A percentile compares a stretch with the other conserved stretches of the same genome.
Conservation (phyloP, 805 yeast species). For the Starmerella asiatica region DNA sequence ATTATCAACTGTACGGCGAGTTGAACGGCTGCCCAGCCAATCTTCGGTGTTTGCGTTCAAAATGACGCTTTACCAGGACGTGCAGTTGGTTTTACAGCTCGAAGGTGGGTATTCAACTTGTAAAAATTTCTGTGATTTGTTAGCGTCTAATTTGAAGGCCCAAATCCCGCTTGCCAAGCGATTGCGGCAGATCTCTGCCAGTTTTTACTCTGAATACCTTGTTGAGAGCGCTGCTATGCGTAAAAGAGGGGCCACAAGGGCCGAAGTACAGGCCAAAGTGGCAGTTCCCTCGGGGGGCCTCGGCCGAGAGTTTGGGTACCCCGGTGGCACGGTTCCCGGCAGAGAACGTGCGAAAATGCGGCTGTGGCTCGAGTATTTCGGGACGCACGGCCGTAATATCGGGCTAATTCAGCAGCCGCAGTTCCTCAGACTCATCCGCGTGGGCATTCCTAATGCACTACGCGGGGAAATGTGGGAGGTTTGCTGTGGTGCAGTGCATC, state of each 20-base stretch:
- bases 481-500: constrained; percentile 70
- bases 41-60: constrained; percentile 66
- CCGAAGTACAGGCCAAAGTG: constrained; percentile 11
- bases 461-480: constrained; percentile 97
- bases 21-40: constrained; percentile 69
- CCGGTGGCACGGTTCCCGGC: constrained; percentile 68
- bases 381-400: constrained; percentile 71
- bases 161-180: constrained; percentile 50
- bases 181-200: constrained; percentile 43
- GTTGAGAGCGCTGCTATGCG: constrained; percentile 34
- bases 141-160: constrained; percentile 47
- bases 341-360: constrained; percentile 78
- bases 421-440: constrained; percentile 71
- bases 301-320: constrained; percentile 72
- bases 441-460: constrained; percentile 85
- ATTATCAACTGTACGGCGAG: constrained; percentile 64
- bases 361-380: constrained; percentile 84
- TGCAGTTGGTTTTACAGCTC: constrained; percentile 53
- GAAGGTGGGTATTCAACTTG: constrained; percentile 67
- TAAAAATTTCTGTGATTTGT: constrained; percentile 60
- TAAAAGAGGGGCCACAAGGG: constrained; percentile 28
- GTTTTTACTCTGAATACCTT: constrained; percentile 76
- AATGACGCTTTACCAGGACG: constrained; percentile 53
- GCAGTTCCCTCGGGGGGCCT: constrained; percentile 65
- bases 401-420: constrained; percentile 59